Evolutionary conservation across 495 filamentous ascomycete species (phyloP).

Genomic region (Penicillium bovifimosum): DNA sequence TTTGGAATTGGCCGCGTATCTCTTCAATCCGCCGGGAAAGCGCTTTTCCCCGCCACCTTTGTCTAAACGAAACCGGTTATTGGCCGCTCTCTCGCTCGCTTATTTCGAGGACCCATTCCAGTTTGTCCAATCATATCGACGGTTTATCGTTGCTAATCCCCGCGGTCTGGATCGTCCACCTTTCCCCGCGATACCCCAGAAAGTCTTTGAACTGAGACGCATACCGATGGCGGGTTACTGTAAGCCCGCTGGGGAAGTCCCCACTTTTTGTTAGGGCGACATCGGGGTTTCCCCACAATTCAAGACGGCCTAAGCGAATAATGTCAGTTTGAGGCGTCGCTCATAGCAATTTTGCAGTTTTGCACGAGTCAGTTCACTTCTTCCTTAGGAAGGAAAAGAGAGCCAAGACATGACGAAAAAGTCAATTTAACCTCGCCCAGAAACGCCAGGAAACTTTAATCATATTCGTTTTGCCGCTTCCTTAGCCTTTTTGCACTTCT

Average conservation of each 20-base stretch:
- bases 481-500: constrained; percentile 3
- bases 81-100: constrained; percentile 5
- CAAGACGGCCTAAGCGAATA: constrained; percentile 3
- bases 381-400: not conserved
- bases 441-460: not conserved
- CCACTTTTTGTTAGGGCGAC: constrained; percentile 9
- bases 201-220: not conserved
- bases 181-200: constrained; percentile 9
- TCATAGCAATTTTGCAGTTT: constrained; percentile 2
- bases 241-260: not conserved
- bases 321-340: not conserved
- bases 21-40: constrained; percentile 9
- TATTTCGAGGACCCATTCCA: constrained; percentile 6
- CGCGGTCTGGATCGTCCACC: not conserved
- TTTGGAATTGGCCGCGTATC: not conserved
- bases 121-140: constrained; percentile 4
- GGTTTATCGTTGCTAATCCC: not conserved
- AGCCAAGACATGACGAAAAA: constrained; percentile 5
- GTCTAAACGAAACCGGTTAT: not conserved
- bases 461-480: constrained; percentile 11
- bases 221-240: not conserved
- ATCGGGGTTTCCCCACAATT: constrained; percentile 14
- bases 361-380: not conserved
- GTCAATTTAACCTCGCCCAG: not conserved
- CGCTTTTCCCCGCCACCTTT: constrained; percentile 25